Conservation (phyloP, 2,329 filamentous ascomycete genomes). For the Xylariaceae sp. region DNA sequence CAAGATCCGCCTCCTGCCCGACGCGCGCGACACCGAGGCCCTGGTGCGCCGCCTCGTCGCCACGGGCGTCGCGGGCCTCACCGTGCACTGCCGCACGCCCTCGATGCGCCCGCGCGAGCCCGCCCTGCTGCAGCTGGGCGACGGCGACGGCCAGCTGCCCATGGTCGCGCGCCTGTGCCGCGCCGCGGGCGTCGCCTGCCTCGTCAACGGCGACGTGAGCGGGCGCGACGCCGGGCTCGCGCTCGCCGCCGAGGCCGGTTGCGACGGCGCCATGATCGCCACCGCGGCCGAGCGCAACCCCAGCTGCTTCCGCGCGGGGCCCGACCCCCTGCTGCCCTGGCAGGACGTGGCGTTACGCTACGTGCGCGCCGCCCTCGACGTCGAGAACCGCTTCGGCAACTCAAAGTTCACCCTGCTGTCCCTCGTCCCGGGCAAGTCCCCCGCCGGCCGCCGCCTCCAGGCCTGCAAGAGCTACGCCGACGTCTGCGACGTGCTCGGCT, state of each 20-base stretch:
- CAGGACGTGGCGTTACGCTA: conserved; percentile 70
- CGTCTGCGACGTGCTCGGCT: conserved; percentile 56
- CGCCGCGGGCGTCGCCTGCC: conserved; percentile 78
- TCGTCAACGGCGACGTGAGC: conserved; percentile 92
- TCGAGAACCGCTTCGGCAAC: conserved; percentile 84
- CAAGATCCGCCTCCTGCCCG: conserved; percentile 86
- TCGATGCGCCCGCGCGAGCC: conserved; percentile 88
- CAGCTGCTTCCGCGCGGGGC: conserved; percentile 68
- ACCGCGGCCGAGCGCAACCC: conserved; percentile 86
- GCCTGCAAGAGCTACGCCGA: conserved; percentile 64
- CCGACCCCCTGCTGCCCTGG: conserved; percentile 69
- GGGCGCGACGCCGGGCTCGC: conserved; percentile 62
- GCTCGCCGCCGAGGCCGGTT: conserved; percentile 71
- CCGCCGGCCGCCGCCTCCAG: conserved; percentile 54
- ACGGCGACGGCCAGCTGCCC: conserved; percentile 71
- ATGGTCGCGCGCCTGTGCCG: conserved; percentile 79
- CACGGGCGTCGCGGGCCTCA: conserved; percentile 88
- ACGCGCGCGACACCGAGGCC: conserved; percentile 63
- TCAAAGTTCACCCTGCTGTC: conserved; percentile 86
- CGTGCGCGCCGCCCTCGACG: conserved; percentile 61
- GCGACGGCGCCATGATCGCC: conserved; percentile 95
- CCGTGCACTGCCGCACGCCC: conserved; percentile 91
- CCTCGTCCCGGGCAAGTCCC: conserved; percentile 73
- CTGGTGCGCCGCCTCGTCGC: conserved; percentile 71
- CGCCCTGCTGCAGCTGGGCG: conserved; percentile 78